Percentiles rank a stretch among this genome's conserved stretches.
Evolutionary conservation across 2,329 filamentous ascomycete genomes (phyloP).

Genomic region (Clarireedia paspali): DNA sequence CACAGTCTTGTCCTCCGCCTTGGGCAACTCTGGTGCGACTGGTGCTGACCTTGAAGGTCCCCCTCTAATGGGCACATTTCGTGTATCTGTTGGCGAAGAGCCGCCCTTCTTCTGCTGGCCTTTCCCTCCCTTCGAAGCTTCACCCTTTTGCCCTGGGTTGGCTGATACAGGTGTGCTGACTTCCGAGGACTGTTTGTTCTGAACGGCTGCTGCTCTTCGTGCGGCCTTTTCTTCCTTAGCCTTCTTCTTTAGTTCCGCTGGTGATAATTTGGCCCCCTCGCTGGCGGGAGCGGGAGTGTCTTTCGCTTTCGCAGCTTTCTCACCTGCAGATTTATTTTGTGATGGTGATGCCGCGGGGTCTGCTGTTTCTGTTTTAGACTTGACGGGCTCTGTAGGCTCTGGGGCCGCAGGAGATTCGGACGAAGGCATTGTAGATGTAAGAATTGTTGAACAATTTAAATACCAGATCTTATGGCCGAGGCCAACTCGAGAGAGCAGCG

Average conservation of each 20-base stretch:
- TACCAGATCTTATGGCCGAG: background rate
- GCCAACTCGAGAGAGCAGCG: background rate
- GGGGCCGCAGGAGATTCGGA: slow-evolving; percentile 13
- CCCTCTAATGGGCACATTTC: slow-evolving; percentile 22
- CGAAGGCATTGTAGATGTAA: slow-evolving; percentile 12
- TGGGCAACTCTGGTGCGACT: slow-evolving; percentile 39
- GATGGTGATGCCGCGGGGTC: slow-evolving; percentile 3
- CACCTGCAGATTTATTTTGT: slow-evolving; percentile 4
- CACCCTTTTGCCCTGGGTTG: slow-evolving; percentile 17
- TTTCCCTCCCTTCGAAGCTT: slow-evolving; percentile 30
- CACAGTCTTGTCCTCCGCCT: slow-evolving; percentile 57
- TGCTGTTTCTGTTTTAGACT: background rate
- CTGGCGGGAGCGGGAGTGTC: slow-evolving; percentile 17
- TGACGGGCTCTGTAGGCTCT: slow-evolving; percentile 10
- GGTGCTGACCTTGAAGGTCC: slow-evolving; percentile 22
- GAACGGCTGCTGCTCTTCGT: slow-evolving; percentile 65
- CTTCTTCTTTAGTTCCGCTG: slow-evolving; percentile 63
- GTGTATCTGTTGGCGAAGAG: slow-evolving; percentile 24
- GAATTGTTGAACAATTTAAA: background rate
- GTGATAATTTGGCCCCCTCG: slow-evolving; percentile 48
- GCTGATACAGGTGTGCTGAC: slow-evolving; percentile 19
- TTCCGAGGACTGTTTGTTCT: slow-evolving; percentile 36
- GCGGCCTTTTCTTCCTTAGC: slow-evolving; percentile 90
- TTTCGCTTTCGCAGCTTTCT: slow-evolving; percentile 11
- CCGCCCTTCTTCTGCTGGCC: slow-evolving; percentile 31